These are phyloP conservation scores for Lactifluus echinatus DNA, from an alignment of 768 basidiomycete species.

Conservation along the genomic window DNA sequence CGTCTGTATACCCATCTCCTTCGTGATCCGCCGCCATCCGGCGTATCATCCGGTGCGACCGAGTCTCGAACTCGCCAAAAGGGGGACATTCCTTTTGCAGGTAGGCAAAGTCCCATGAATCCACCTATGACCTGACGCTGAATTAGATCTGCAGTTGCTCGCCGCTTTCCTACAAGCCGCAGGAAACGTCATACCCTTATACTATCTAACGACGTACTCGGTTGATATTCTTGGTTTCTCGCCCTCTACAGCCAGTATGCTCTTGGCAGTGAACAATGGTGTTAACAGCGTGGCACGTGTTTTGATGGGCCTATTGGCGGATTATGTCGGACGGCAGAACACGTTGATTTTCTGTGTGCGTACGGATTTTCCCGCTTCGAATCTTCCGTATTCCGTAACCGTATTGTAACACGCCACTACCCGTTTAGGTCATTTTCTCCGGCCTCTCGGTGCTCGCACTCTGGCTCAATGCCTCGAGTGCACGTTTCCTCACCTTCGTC, in stretches of 20 bases:
- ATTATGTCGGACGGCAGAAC: conserved; percentile 37
- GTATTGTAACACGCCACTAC: no score
- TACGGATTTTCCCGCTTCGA: background rate
- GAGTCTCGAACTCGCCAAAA: conserved; percentile 31
- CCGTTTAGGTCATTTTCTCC: conserved; percentile 32
- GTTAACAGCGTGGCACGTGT: conserved; percentile 37
- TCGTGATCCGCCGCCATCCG: conserved; percentile 28
- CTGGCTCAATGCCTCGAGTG: conserved; percentile 34
- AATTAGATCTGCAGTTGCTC: conserved; percentile 25
- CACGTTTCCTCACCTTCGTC: conserved; percentile 34
- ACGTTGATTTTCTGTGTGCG: conserved; percentile 34
- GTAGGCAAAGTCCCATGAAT: conserved; percentile 16
- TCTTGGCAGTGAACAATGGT: conserved; percentile 36
- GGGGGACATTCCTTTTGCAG: conserved; percentile 37
- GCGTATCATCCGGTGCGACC: conserved; percentile 24
- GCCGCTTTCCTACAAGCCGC: conserved; percentile 38
- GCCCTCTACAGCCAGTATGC: conserved; percentile 29
- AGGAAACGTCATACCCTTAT: conserved; percentile 37
- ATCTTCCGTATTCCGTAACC: background rate
- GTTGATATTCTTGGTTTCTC: conserved; percentile 33
- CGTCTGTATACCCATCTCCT: conserved; percentile 31
- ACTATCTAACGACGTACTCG: conserved; percentile 37
- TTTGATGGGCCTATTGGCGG: conserved; percentile 35
- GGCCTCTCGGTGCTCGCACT: conserved; percentile 33
- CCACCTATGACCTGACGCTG: background rate